Conservation (phyloP, 257 asterid species). For the Echites panduratus region DNA sequence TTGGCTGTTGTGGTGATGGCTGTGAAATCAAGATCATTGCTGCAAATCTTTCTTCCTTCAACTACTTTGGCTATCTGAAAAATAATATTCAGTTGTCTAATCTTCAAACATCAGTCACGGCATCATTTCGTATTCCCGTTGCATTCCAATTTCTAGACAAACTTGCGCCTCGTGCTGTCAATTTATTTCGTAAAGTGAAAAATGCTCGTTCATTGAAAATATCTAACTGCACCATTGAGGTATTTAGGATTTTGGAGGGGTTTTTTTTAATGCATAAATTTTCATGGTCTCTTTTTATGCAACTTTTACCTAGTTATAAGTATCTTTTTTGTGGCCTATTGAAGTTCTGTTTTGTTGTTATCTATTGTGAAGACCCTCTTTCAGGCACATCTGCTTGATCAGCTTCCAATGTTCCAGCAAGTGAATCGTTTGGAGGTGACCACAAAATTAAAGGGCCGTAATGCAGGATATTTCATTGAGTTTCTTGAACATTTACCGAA, state of each 20-base stretch:
- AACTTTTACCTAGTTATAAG: background rate
- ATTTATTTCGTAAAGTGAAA: conserved; percentile 31
- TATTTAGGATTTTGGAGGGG: conserved; percentile 3
- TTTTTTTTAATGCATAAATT: background rate
- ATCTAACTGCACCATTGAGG: conserved; percentile 39
- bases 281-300: background rate
- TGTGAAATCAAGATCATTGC: conserved; percentile 45
- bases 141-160: conserved; percentile 17
- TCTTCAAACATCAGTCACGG: conserved; percentile 26
- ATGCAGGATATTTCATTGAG: conserved; percentile 24
- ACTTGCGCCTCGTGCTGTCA: conserved; percentile 30
- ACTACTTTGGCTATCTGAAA: conserved; percentile 42
- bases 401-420: conserved; percentile 29
- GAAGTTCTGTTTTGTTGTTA: background rate
- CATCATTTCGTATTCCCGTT: conserved; percentile 32
- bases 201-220: conserved; percentile 31
- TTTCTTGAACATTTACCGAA: conserved; percentile 39
- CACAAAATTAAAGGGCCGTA: conserved; percentile 24
- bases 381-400: conserved; percentile 21
- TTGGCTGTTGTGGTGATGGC: conserved; percentile 35
- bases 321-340: conserved; percentile 1
- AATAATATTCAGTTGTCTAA: conserved; percentile 31
- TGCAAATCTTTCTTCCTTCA: conserved; percentile 26
- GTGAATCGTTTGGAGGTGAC: conserved; percentile 42
- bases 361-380: conserved; percentile 34